Percentiles rank a stretch among this genome's conserved stretches.
These are phyloP conservation scores for Podila minutissima DNA, from an alignment of 192 early-diverging fungal species.

Conservation along the genomic window DNA sequence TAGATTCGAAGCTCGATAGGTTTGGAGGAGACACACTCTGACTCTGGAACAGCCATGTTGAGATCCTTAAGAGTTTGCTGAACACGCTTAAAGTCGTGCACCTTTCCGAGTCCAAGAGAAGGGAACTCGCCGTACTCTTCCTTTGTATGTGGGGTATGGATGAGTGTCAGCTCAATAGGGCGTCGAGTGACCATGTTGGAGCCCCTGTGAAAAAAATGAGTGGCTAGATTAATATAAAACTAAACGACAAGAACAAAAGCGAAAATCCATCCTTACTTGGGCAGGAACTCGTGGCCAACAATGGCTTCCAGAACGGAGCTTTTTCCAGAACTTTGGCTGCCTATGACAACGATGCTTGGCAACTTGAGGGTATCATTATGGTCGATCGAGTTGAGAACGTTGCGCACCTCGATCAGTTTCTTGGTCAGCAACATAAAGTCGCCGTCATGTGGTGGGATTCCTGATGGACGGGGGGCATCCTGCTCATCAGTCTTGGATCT, in stretches of 20 bases:
- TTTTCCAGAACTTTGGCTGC: constrained; percentile 88
- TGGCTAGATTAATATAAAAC: background rate
- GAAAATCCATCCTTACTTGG: constrained; percentile 64
- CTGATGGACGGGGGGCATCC: constrained; percentile 56
- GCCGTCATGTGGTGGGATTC: constrained; percentile 71
- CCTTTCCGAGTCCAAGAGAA: constrained; percentile 85
- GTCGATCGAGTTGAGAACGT: constrained; percentile 89
- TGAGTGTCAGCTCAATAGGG: constrained; percentile 85
- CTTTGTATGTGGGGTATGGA: constrained; percentile 79
- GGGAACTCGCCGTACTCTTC: constrained; percentile 91
- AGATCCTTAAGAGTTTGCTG: constrained; percentile 94
- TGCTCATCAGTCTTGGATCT: constrained; percentile 47
- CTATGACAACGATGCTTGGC: constrained; percentile 90
- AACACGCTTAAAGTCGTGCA: constrained; percentile 88
- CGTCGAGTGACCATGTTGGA: constrained; percentile 86
- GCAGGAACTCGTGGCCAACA: constrained; percentile 86
- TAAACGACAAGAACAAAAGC: background rate
- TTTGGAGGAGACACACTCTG: constrained; percentile 88
- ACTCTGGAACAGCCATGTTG: constrained; percentile 93
- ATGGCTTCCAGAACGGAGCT: constrained; percentile 89
- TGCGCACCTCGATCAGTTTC: constrained; percentile 94
- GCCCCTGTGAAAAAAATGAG: constrained; percentile 54
- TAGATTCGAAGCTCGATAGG: constrained; percentile 88
- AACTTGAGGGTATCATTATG: constrained; percentile 80
- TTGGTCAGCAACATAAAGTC: constrained; percentile 90